phyloP scores from a whole-genome alignment of 2,329 filamentous ascomycete genomes.

The Cordyceps javanica region DNA sequence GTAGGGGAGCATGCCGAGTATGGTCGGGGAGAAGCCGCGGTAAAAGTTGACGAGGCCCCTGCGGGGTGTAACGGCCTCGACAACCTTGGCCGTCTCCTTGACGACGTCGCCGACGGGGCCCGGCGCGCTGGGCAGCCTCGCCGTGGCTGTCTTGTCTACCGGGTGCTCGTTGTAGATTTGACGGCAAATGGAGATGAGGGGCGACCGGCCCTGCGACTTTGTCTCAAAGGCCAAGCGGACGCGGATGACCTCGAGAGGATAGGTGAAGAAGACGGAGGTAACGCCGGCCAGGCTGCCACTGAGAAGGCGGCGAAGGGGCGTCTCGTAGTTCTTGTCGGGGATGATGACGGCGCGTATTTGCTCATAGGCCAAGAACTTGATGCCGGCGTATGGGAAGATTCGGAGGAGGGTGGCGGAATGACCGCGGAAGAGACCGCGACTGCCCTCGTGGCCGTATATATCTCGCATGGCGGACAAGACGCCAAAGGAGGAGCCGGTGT shows the following conservation, averaged over 20 bases:
- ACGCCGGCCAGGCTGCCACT: slow-evolving; percentile 74
- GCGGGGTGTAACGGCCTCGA: slow-evolving; percentile 46
- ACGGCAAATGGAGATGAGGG: slow-evolving; percentile 68
- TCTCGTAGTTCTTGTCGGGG: slow-evolving; percentile 65
- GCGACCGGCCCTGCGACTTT: slow-evolving; percentile 62
- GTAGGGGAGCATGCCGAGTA: slow-evolving; percentile 94
- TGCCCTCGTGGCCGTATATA: slow-evolving; percentile 71
- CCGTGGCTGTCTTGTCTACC: slow-evolving; percentile 26
- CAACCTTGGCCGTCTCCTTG: slow-evolving; percentile 35
- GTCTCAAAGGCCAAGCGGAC: slow-evolving; percentile 95
- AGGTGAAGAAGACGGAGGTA: slow-evolving; percentile 91
- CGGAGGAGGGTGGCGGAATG: slow-evolving; percentile 90
- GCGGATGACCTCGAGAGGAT: slow-evolving; percentile 86
- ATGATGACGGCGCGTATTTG: slow-evolving; percentile 83
- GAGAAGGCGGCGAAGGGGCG: slow-evolving; percentile 65
- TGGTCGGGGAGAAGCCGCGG: slow-evolving; percentile 81
- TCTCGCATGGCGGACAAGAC: slow-evolving; percentile 75
- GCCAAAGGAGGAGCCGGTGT: slow-evolving; percentile 82
- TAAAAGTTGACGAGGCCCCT: slow-evolving; percentile 86
- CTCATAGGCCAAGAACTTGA: slow-evolving; percentile 97
- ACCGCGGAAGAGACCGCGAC: slow-evolving; percentile 76
- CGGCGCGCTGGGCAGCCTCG: slow-evolving; percentile 24
- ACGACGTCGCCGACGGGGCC: slow-evolving; percentile 29
- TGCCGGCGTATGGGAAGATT: slow-evolving; percentile 95
- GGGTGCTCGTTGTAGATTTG: slow-evolving; percentile 80